Base-by-base conservation (phyloP, 2,329 filamentous ascomycete genomes). In the Colletotrichum horii region DNA sequence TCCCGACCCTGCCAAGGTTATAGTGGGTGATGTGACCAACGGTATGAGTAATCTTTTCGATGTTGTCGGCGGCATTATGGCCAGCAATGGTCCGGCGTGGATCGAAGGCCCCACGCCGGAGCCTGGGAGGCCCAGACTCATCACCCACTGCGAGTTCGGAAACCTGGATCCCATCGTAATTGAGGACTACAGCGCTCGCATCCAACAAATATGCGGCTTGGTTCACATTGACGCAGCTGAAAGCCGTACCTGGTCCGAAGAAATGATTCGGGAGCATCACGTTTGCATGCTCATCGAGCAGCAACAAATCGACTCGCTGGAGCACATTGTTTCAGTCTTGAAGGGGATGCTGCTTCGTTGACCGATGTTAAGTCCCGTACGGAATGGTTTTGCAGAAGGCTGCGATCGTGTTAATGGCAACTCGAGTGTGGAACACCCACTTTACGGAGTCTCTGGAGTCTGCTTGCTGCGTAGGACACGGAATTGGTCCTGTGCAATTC, bases 51-150 rank as follows among this genome's bases (percentile, higher is more conserved):
- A 38, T 6, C 78, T 78, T 43, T 77, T 79, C 55, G 68, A 74
- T 3, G 71, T 77, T 4, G 70, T 80, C 11, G 78, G 77, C 22
- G 22, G 66, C 8, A 77, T 80, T 48, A 48, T 81, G 15, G 78
- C 79, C 2, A 80, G 81, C 55, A 78, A 79, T 56, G 75, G 69
- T 14, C 78, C 78, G 4, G 77, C 80, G 22, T 81, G 79, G 79
- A 75, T 79, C 9, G 77, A 81, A 14, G 68, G 76, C 34, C 76
- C 77, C 38, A 36, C 8, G 0, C 71, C 14, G 65, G 64, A 28
- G 26, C 26, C 56, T 16, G 43, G 38, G 8, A 14, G 43, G 4
- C 75, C 77, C 3, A 77, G 78, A 30, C 16, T 58, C 7, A 60
- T 80, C 26, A 78, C 78, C 0, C 78, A 79, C 34, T 66, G 71